Evolutionary conservation across 148 eudicot species (phyloP), one percentile per base, ranked within the genome.

Genomic region (Chenopodium album): DNA sequence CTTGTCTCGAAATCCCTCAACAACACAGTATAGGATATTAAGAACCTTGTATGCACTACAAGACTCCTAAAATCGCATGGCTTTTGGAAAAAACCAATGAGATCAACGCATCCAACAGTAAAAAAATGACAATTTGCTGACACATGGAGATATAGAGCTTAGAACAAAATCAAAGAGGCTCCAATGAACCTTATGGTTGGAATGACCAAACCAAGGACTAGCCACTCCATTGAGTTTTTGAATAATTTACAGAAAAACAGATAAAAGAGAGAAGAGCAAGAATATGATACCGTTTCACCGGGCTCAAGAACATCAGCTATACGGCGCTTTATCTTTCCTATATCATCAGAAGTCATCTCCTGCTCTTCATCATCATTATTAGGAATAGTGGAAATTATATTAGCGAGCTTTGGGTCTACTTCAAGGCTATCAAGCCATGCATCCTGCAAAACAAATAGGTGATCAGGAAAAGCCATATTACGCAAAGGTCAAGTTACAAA

Each of bases 401-500:
- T 82, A 71, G 93, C 91, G 78, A 88, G 92, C 79, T 84, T 87
- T 54, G 90, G 88, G 79, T 89, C 89, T 81, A 88, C 87, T 80
- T 90, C 90, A 81, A 90, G 77, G 87, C 91, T 91, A 86, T 96
- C 99, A 85, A 96, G 97, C 99, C 99, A 96, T 65, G 99, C 98
- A 85, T 96, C 99, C 99, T 94, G 90, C 83, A 87, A 79, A 67
- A 67, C 20, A 41, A 20, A 12, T 0, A 77, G 50, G 8, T 23
- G 47, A 29, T 75, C 31, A 78, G 0, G 47, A 76, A 70, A 64
- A 80, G 26, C 48, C 59, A 64, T 20, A 64, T 34, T 20, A 46
- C 14, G 47, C 70, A 72, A 26, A 32, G 34, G 81, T 29, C 74
- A 67, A 41, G 64, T 54, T 23, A 28, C 54, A 73, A 73, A 69